Base-by-base conservation (phyloP, 805 yeast genomes). In the Pichia nakasei region DNA sequence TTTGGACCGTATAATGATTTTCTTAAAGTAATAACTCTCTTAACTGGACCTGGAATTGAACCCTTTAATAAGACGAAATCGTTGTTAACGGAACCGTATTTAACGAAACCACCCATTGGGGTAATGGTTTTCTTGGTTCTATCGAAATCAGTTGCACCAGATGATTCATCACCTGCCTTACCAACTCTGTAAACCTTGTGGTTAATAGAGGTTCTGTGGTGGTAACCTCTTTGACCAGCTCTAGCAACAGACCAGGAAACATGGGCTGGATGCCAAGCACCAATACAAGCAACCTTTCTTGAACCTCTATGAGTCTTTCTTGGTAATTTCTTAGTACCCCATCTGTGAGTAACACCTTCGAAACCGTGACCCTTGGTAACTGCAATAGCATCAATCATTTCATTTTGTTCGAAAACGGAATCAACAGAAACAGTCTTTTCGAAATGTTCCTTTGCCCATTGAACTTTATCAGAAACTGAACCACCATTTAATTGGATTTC, bases 211-310 rank as follows among this genome's bases (percentile, higher is more conserved):
- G 99, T 93, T 85, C 99, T 91, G 93, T 88, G 96, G 78, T 93
- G 98, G 96, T 85, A 93, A 86, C 99, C 99, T 79, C 82, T 86
- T 82, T 93, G 98, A 91, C 99, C 99, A 68, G 98, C 96, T 77
- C 99, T 87, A 66, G 98, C 97, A 75, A 93, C 99, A 68, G 97
- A 86, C 95, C 95, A 91, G 75, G 81, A 78, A 72, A 93, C 99
- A 82, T 88, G 96, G 79, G 96, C 83, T 74, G 99, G 99, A 80
- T 93, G 98, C 99, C 99, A 93, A 70, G 99, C 97, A 83, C 99
- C 99, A 68, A 93, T 93, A 87, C 99, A 93, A 69, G 98, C 99
- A 76, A 93, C 99, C 87, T 93, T 93, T 84, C 99, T 88, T 72
- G 91, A 80, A 91, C 99, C 99, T 85, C 97, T 89, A 77, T 93